Evolutionary conservation across 106 monocot species (phyloP), one percentile per base, ranked within the genome.

Genomic region (Dioscorea alata): DNA sequence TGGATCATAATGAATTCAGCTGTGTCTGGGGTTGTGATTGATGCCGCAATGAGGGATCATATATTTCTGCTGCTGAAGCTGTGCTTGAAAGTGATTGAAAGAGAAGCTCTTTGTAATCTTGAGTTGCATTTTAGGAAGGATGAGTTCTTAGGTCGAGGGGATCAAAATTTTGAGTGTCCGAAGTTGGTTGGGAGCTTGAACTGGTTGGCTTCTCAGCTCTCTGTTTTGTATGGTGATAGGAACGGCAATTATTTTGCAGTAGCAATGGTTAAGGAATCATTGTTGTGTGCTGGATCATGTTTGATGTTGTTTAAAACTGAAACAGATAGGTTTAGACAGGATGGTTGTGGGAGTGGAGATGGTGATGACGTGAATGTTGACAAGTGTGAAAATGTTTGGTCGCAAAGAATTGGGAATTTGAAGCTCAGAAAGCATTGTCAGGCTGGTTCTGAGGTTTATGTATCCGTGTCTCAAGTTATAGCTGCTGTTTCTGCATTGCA

Each of bases 401-500:
- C 50, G 20, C 72, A 71, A 65, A 50, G 49, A 51, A 23, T 6
- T 28, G 74, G 59, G 74, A 49, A 60, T 65, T 18, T 13, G 33
- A 61, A 69, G 22, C 6, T 19, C 1, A 5, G 8, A 31, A 73
- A 53, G 5, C 32, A 16, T 75, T 64, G 35, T 24, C 59, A 65
- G 57, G 62, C 65, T 48, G 60, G 18, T 52, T 34, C 28, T 21
- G 22, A 25, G 1, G 21, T 62, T n/a, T 59, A 75, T 71, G 76
- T 92, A 13, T 85, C 73, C 80, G 83, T 93, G 17, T 90, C 90
- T 63, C 90, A 99, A 69, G 64, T 99, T 85, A 89, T 87, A 34
- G 77, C 89, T 68, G 86, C 99, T 59, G 68, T 93, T 63, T 82
- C 90, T 73, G 87, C 93, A 74, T 73, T 99, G 57, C 81, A 90